Evolutionary conservation across 495 filamentous ascomycete genomes (phyloP).

Genomic region (Trichoderma reesei): DNA sequence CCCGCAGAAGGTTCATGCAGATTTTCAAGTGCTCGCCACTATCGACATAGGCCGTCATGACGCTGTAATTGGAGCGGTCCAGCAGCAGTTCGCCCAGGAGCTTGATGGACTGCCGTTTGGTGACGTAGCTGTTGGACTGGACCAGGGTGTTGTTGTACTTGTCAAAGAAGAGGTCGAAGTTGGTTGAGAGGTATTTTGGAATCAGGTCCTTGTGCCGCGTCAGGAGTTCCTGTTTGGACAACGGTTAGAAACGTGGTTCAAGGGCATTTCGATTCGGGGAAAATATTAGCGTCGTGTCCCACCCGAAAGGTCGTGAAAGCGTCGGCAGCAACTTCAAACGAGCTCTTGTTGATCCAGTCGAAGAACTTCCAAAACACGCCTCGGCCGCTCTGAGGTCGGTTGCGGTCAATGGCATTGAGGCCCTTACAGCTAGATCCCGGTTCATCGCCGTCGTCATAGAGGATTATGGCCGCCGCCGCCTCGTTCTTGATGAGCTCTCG

Average conservation of each 20-base stretch:
- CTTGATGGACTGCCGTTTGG: constrained; percentile 96
- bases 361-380: constrained; percentile 98
- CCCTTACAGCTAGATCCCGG: constrained; percentile 41
- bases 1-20: constrained; percentile 90
- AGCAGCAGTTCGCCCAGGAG: constrained; percentile 89
- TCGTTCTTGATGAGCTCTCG: constrained; percentile 90
- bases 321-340: constrained; percentile 94
- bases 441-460: constrained; percentile 77
- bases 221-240: constrained; percentile 60
- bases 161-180: constrained; percentile 84
- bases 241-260: not conserved
- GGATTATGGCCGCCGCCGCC: constrained; percentile 73
- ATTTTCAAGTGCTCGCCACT: constrained; percentile 91
- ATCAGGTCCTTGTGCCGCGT: constrained; percentile 90
- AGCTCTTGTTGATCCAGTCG: constrained; percentile 87
- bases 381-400: constrained; percentile 55
- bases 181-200: constrained; percentile 71
- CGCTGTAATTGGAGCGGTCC: constrained; percentile 90
- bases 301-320: constrained; percentile 96
- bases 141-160: constrained; percentile 84
- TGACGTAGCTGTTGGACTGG: constrained; percentile 91
- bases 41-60: constrained; percentile 97
- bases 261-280: not conserved
- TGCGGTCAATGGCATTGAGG: constrained; percentile 56
- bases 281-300: constrained; percentile 18